Base-by-base conservation (phyloP, 2,329 filamentous ascomycete species). In the Fusarium ambrosium region DNA sequence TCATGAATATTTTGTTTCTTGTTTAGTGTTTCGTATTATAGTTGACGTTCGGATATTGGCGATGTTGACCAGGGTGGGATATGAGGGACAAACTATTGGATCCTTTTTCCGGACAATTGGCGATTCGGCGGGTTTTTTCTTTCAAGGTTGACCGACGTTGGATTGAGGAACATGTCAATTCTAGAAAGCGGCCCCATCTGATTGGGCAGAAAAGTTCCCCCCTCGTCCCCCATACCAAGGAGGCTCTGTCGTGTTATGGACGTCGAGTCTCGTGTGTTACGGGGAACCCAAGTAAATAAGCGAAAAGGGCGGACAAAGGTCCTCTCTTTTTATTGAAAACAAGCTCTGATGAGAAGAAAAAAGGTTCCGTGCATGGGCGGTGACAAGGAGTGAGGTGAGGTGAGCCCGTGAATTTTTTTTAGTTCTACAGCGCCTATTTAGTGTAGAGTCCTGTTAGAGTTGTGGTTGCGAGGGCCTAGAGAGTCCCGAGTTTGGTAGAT, bases 191-290 rank as follows among this genome's bases (percentile, higher is more conserved):
- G 18, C 20, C 20, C 20, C 27, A 32, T 37, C 51, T 79, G 74
- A 81, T 81, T 81, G 80, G 80, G 59, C n/a, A 56, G 73, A 43
- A 80, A 81, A 81, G 80, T 81, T 81, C 79, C 48, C 77, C 59
- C 27, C n/a, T 14, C 10, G 10, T 34, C 13, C 22, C 41, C 45
- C 45, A 20, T 34, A 20, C 37, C 56, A 45, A 51, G 63, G 65
- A 70, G 62, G 66, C 62, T 75, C 69, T 66, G 24, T 62, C 34
- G 48, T 63, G 39, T 48, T 59, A 53, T 53, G 27, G 48, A 53
- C 24, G 48, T 53, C 48, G 11, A 53, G 24, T 53, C 24, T 29
- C 48, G 24, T 27, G 48, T 51, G 45, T 51, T 27, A 51, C 45
- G 48, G 48, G 24, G 48, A 10, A 58, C 39, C 32, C 39, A n/a